Conservation (phyloP, 2,329 filamentous ascomycete species). For the Hymenoscyphus repandus region DNA sequence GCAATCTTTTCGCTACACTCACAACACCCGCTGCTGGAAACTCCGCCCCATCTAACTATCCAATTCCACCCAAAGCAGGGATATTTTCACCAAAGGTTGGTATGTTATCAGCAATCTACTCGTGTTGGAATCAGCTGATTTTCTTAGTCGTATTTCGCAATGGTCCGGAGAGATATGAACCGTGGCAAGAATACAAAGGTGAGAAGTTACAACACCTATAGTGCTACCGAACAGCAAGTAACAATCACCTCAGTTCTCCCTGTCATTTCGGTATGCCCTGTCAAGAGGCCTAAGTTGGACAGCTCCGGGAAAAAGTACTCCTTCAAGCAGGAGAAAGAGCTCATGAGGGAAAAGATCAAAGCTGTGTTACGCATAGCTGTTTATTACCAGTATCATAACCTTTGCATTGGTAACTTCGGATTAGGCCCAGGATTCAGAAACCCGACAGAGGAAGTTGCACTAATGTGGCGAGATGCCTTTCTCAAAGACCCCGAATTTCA, state of each 20-base stretch:
- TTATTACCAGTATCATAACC: slow-evolving; percentile 49
- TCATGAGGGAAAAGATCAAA: slow-evolving; percentile 69
- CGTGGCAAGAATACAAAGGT: slow-evolving; percentile 45
- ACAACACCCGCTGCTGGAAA: slow-evolving; percentile 52
- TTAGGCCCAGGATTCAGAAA: slow-evolving; percentile 60
- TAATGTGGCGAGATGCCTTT: slow-evolving; percentile 61
- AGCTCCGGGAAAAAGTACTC: slow-evolving; percentile 63
- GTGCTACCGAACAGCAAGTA: neutral
- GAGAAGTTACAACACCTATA: neutral
- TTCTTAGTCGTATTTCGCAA: slow-evolving; percentile 59
- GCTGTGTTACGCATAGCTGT: slow-evolving; percentile 66
- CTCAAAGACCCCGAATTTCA: slow-evolving; percentile 57
- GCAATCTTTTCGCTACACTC: slow-evolving; percentile 66
- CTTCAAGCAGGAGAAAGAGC: slow-evolving; percentile 64
- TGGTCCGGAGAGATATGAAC: slow-evolving; percentile 60
- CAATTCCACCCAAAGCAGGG: slow-evolving; percentile 63
- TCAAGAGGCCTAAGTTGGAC: slow-evolving; percentile 68
- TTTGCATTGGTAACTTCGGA: slow-evolving; percentile 61
- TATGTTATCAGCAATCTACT: slow-evolving; percentile 33
- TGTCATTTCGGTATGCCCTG: slow-evolving; percentile 69
- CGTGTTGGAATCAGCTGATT: neutral
- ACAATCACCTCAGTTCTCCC: slow-evolving; percentile 44
- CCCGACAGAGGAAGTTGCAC: slow-evolving; percentile 58
- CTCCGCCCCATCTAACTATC: slow-evolving; percentile 53
- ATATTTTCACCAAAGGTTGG: slow-evolving; percentile 65